phyloP scores from a whole-genome alignment of 345 rosid species.

The Alliaria petiolata region DNA sequence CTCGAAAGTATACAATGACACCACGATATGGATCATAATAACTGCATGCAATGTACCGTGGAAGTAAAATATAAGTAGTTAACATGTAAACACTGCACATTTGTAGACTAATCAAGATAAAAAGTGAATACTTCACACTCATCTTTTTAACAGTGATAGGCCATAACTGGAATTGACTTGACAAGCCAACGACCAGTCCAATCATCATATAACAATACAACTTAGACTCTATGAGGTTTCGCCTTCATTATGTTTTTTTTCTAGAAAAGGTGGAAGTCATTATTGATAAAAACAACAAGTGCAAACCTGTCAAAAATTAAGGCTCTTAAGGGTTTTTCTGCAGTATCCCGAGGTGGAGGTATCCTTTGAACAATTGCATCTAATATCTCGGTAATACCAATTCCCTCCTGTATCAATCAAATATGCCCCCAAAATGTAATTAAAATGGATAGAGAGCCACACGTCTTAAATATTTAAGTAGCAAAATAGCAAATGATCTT shows the following conservation, averaged over 20 bases:
- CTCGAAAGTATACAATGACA: conserved; percentile 94
- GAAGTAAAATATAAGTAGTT: conserved; percentile 2
- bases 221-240: neutral
- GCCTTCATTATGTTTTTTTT: no score
- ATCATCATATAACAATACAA: neutral
- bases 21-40: conserved; percentile 99
- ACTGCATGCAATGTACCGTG: conserved; percentile 45
- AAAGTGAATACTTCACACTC: neutral
- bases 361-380: conserved; percentile 73
- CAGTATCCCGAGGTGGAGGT: conserved; percentile 73
- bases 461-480: neutral
- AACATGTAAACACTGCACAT: neutral
- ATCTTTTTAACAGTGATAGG: no score
- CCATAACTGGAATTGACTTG: no score
- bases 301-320: conserved; percentile 94
- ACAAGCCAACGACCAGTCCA: no score
- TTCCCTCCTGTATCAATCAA: conserved; percentile 66
- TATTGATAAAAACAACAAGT: conserved; percentile 1
- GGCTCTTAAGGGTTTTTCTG: conserved; percentile 65
- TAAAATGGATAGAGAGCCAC: neutral
- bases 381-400: conserved; percentile 81
- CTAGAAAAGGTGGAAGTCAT: neutral
- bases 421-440: neutral
- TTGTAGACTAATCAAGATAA: neutral
- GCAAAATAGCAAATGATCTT: neutral